Evolutionary conservation across 176 grass and related monocot species (phyloP), one percentile per base, ranked within the genome.

Genomic region (Avena eriantha): DNA sequence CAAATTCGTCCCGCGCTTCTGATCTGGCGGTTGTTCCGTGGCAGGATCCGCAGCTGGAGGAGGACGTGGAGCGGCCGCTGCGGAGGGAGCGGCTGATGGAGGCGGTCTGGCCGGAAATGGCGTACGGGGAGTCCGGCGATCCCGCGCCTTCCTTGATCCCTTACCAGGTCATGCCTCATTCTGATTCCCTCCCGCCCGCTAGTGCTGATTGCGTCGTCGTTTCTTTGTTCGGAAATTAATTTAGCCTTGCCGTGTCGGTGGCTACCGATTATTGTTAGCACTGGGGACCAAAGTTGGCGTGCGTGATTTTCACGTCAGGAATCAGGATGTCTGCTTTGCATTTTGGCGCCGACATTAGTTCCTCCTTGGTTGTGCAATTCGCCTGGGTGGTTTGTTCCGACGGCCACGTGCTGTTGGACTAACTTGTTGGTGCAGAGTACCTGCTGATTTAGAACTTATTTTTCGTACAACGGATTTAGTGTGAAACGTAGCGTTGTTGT

Each of bases 121-220:
- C 84, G 18, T 69, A 79, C 84, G 97, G 97, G 3, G 82, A 88
- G 51, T 91, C 88, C 22, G 97, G 97, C 51, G 94, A 99, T 17
- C 14, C 81, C 36, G 64, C 60, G 9, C 41, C 79, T 7, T 82
- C 87, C 47, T 63, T 81, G 41, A 94, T 93, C 82, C 95, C 93
- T 26, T 95, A 86, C 80, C 95, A 97, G 76, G 69, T 85, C n/a
- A 73, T 22, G 8, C 29, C 77, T 68, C 70, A 15, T 31, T 53
- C 55, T 80, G 45, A 47, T 8, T 77, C 49, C 1, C 17, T 73
- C 66, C 11, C 15, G 46, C 50, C n/a, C 16, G 14, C 29, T 41
- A 5, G 39, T 41, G 16, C 18, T 47, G 41, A n/a, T 24, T 76
- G 23, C 69, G 55, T 76, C 54, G 50, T 49, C 66, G 21, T 45